A percentile compares a stretch with the other conserved stretches of the same genome.
Conservation (phyloP, 2,329 filamentous ascomycete species). For the Lachnellula arida region DNA sequence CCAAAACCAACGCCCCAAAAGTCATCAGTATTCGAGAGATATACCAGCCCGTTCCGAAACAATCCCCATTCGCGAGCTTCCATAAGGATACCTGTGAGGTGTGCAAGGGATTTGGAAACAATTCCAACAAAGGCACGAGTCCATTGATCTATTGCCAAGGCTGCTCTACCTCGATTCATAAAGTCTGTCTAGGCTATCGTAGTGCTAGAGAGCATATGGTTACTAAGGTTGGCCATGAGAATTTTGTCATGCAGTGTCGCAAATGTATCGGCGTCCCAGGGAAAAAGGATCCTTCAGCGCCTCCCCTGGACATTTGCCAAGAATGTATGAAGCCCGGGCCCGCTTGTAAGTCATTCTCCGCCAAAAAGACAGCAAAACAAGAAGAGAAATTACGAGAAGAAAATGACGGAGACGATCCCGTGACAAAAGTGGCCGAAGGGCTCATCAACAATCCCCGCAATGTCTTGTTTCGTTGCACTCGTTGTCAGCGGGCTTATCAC, state of each 20-base stretch:
- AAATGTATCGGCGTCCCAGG: conserved; percentile 68
- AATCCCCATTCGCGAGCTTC: conserved; percentile 62
- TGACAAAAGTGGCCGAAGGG: conserved; percentile 55
- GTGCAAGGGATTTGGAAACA: conserved; percentile 55
- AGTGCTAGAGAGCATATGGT: conserved; percentile 76
- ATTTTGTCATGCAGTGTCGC: conserved; percentile 86
- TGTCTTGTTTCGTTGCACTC: conserved; percentile 76
- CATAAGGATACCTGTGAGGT: conserved; percentile 70
- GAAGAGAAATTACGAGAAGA: conserved; percentile 79
- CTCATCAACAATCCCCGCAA: conserved; percentile 72
- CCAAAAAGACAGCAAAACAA: conserved; percentile 67
- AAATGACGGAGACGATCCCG: conserved; percentile 74
- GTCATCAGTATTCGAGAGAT: conserved; percentile 65
- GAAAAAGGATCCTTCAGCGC: conserved; percentile 65
- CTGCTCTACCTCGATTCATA: conserved; percentile 80
- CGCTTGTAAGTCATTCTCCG: conserved; percentile 71
- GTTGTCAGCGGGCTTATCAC: conserved; percentile 77
- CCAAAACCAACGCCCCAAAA: conserved; percentile 44
- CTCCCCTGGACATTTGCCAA: conserved; percentile 68
- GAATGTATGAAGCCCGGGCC: conserved; percentile 60
- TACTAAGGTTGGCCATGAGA: conserved; percentile 72
- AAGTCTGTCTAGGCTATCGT: conserved; percentile 71
- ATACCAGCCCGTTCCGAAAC: conserved; percentile 58
- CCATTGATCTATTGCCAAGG: conserved; percentile 84
- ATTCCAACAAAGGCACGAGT: conserved; percentile 51